Base-by-base conservation (phyloP, 805 yeast species). In the Zygoascus flipseniorum region DNA sequence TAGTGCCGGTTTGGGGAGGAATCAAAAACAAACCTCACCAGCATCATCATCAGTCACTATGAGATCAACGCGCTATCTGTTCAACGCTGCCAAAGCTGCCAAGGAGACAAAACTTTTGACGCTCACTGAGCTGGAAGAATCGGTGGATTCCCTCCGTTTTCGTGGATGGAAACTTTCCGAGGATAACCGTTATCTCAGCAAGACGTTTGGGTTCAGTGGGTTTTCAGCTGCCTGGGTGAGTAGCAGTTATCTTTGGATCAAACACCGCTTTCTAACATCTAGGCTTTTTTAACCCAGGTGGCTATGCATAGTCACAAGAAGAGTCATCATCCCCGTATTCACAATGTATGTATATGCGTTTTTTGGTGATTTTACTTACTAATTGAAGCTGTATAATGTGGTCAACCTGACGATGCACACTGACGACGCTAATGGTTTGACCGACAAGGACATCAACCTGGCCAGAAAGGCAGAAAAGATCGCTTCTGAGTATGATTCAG, bases 211-310 rank as follows among this genome's bases (percentile, higher is more conserved):
- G n/a, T 56, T 58, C 42, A 35, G 19, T 13, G 54, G 57, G 37
- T 59, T 60, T 37, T 45, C 37, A 4, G 18, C 48, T 8, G 57
- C 61, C 3, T 60, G 61, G 63, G 59, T 56, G 45, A 37, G 59
- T 39, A 9, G 32, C 31, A 47, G 10, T 5, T 10, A 26, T 48
- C 13, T 37, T 14, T 10, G 6, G 16, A 19, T 4, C 5, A 20
- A 16, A 2, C 19, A 8, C 19, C 9, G 5, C 14, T 13, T 10
- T 13, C 54, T 47, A 37, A 35, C 31, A 14, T 37, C 14, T n/a
- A 56, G 61, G 61, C 59, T 11, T 61, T 61, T 43, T 50, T 60
- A n/a, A 56, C 58, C 8, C 61, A 61, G 43, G 60, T 60, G 23
- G 63, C 64, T 9, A 54, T 61, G 60, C 53, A 53, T 26, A 23